phyloP scores from a whole-genome alignment of 2,329 filamentous ascomycete genomes.

The Septoria linicola region DNA sequence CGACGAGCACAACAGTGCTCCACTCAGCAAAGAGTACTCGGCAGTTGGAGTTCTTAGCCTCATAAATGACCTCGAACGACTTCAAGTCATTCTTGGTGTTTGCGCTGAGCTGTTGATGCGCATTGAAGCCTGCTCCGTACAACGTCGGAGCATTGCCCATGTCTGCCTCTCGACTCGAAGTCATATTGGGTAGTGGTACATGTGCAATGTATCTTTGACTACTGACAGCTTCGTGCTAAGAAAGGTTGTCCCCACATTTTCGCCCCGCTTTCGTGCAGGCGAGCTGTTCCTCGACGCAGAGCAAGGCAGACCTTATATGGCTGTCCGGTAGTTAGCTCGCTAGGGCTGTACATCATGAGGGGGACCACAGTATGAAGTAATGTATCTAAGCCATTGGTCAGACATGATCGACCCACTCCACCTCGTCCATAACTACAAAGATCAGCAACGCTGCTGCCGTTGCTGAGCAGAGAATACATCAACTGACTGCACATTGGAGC shows the following conservation, averaged over 20 bases:
- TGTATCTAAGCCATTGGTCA: too few relatives aligned
- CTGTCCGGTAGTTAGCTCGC: too few relatives aligned
- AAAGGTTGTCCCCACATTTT: too few relatives aligned
- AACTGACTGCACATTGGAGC: slow-evolving; percentile 12
- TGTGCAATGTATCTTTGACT: too few relatives aligned
- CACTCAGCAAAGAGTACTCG: slow-evolving; percentile 35
- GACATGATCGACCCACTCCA: too few relatives aligned
- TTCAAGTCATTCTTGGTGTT: slow-evolving; percentile 22
- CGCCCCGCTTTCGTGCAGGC: too few relatives aligned
- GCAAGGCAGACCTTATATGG: too few relatives aligned
- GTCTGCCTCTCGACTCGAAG: too few relatives aligned
- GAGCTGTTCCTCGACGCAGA: too few relatives aligned
- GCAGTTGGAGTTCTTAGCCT: not conserved
- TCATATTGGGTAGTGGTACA: too few relatives aligned
- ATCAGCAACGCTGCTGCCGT: slow-evolving; percentile 2
- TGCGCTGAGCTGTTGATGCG: slow-evolving; percentile 29
- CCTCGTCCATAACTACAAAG: slow-evolving; percentile 4
- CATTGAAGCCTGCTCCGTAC: slow-evolving; percentile 35
- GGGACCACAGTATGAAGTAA: not conserved
- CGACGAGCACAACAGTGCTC: slow-evolving; percentile 33
- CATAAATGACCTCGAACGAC: slow-evolving; percentile 11
- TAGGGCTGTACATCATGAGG: too few relatives aligned
- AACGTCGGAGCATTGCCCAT: not conserved
- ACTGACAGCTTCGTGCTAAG: too few relatives aligned
- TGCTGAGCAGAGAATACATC: slow-evolving; percentile 5